phyloP scores from a whole-genome alignment of 2,329 filamentous ascomycete species.

The Aspergillus brasiliensis region DNA sequence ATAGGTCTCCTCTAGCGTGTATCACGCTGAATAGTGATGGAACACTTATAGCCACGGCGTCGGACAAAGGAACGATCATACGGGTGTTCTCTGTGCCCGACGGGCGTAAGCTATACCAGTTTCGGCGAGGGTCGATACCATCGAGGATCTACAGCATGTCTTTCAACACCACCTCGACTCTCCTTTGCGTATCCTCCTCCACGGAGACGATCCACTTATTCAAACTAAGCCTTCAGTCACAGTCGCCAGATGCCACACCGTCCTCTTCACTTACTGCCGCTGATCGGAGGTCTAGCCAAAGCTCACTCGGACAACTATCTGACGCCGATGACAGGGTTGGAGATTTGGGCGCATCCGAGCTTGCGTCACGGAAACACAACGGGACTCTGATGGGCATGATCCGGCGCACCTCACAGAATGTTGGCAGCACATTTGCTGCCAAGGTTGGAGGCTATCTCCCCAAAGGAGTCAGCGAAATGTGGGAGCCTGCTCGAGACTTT shows the following conservation, averaged over 20 bases:
- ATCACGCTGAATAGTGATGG: slow-evolving; percentile 92
- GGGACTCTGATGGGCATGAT: slow-evolving; percentile 88
- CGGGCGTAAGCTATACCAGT: slow-evolving; percentile 93
- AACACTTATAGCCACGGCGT: slow-evolving; percentile 87
- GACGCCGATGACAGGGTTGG: slow-evolving; percentile 35
- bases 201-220: slow-evolving; percentile 98
- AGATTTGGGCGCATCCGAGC: slow-evolving; percentile 35
- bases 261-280: slow-evolving; percentile 28
- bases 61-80: slow-evolving; percentile 96
- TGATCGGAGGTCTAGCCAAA: slow-evolving; percentile 30
- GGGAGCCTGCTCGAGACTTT: slow-evolving; percentile 93
- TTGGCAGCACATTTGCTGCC: slow-evolving; percentile 83
- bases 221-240: slow-evolving; percentile 61
- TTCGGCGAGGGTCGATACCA: slow-evolving; percentile 91
- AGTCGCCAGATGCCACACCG: slow-evolving; percentile 29
- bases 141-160: slow-evolving; percentile 98
- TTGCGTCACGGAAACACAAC: slow-evolving; percentile 54
- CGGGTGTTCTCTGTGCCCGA: slow-evolving; percentile 90
- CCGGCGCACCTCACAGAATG: slow-evolving; percentile 90
- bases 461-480: slow-evolving; percentile 93
- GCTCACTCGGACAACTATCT: slow-evolving; percentile 29
- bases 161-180: slow-evolving; percentile 90
- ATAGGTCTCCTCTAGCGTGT: slow-evolving; percentile 85
- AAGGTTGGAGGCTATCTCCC: slow-evolving; percentile 91
- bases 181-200: slow-evolving; percentile 92